These are phyloP conservation scores for Sarcodon aspratus DNA, from an alignment of 768 basidiomycete species.

Conservation along the genomic window DNA sequence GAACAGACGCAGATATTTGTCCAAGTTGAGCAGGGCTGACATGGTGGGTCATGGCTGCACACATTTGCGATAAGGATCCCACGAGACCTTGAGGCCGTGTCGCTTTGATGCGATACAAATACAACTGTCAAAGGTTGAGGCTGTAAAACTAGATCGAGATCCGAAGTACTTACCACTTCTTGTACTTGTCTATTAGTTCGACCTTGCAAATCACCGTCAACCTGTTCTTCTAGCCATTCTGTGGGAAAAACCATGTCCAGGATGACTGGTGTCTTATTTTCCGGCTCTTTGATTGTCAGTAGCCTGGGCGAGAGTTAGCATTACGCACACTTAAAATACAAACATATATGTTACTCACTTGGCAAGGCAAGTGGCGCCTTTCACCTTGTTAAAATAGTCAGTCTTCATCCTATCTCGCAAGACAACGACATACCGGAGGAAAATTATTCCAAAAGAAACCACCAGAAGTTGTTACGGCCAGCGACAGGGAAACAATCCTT, in stretches of 20 bases:
- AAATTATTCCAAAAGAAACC: slow-evolving; percentile 44
- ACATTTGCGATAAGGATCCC: slow-evolving; percentile 66
- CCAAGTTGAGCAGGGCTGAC: slow-evolving; percentile 25
- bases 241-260: slow-evolving; percentile 49
- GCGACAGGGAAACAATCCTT: slow-evolving; percentile 52
- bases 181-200: slow-evolving; percentile 59
- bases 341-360: too few relatives aligned
- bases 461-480: slow-evolving; percentile 64
- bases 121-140: not conserved
- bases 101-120: slow-evolving; percentile 29
- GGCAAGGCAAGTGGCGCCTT: slow-evolving; percentile 8
- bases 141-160: not conserved
- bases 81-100: slow-evolving; percentile 48
- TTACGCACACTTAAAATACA: not conserved
- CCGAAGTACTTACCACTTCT: slow-evolving; percentile 27
- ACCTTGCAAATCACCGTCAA: slow-evolving; percentile 39
- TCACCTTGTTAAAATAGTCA: slow-evolving; percentile 2
- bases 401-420: not conserved
- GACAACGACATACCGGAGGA: slow-evolving; percentile 38
- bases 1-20: slow-evolving; percentile 35
- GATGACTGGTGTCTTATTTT: slow-evolving; percentile 35
- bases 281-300: slow-evolving; percentile 24
- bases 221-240: slow-evolving; percentile 47
- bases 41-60: slow-evolving; percentile 52
- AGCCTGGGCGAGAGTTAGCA: slow-evolving; percentile 23